Conservation (phyloP, 768 basidiomycete genomes). For the Tylopilus vinaceipallidus region DNA sequence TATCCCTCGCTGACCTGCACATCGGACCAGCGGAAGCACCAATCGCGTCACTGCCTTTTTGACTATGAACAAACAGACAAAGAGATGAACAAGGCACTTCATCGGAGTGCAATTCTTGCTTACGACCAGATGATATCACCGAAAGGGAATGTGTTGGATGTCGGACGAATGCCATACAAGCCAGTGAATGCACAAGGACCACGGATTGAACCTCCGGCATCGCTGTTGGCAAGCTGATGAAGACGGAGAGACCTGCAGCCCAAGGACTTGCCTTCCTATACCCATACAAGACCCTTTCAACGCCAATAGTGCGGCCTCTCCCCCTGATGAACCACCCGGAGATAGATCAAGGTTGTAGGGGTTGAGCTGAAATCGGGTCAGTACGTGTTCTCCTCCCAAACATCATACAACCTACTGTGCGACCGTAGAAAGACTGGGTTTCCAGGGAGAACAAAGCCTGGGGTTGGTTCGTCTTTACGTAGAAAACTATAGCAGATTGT, state of each 20-base stretch:
- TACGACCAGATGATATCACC: slow-evolving; percentile 13
- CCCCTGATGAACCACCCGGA: slow-evolving; percentile 53
- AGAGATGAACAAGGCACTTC: slow-evolving; percentile 8
- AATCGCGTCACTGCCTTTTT: slow-evolving; percentile 26
- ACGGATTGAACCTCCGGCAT: slow-evolving; percentile 39
- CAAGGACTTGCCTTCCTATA: slow-evolving; percentile 36
- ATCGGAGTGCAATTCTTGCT: slow-evolving; percentile 3
- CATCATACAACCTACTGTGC: slow-evolving; percentile 18
- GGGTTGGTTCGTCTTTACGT: slow-evolving; percentile 42
- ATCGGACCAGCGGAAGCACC: slow-evolving; percentile 21
- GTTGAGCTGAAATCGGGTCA: slow-evolving; percentile 34
- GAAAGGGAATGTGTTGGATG: slow-evolving; percentile 32
- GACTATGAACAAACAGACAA: slow-evolving; percentile 10
- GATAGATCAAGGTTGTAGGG: slow-evolving; percentile 44
- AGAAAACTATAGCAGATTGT: slow-evolving; percentile 34
- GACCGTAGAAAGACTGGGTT: slow-evolving; percentile 33
- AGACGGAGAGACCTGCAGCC: neutral
- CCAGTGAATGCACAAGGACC: slow-evolving; percentile 37
- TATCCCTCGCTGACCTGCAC: slow-evolving; percentile 28
- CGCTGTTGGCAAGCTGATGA: slow-evolving; percentile 13
- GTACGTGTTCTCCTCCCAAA: no score
- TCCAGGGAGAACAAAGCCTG: slow-evolving; percentile 43
- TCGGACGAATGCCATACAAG: slow-evolving; percentile 42
- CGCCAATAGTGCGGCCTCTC: slow-evolving; percentile 48
- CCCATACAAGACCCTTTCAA: slow-evolving; percentile 46